Conservation (phyloP, 345 rosid genomes). For the Nasturtium officinale region DNA sequence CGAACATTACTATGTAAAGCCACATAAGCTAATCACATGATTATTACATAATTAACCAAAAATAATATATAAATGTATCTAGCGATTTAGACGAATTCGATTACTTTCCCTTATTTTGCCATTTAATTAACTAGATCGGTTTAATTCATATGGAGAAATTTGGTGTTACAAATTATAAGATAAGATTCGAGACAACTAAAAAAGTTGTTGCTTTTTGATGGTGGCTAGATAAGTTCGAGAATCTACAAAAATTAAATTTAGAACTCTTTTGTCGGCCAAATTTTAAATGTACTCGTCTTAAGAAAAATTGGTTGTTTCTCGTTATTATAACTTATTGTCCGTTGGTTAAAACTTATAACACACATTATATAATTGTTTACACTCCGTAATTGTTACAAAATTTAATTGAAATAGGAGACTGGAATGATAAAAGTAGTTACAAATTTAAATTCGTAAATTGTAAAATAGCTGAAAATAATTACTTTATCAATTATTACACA, state of each 20-base stretch:
- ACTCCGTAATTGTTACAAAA: no score
- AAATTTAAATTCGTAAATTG: no score
- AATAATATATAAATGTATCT: neutral
- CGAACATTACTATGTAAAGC: conserved; percentile 23
- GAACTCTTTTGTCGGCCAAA: conserved; percentile 9
- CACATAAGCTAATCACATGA: conserved; percentile 43
- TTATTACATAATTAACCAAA: conserved; percentile 21
- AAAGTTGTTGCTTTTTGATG: neutral
- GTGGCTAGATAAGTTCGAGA: neutral
- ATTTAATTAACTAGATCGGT: conserved; percentile 8
- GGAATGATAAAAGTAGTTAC: no score
- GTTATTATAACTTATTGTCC: no score
- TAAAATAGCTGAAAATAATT: no score
- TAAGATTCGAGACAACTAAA: conserved; percentile 10
- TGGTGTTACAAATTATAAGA: conserved; percentile 4
- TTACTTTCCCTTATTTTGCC: neutral
- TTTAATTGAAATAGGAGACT: no score
- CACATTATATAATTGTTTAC: no score
- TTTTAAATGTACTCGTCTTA: neutral
- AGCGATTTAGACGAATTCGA: conserved; percentile 22
- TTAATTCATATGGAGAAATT: conserved; percentile 1
- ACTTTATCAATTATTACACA: no score
- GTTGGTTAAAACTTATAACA: no score
- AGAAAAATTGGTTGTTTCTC: neutral
- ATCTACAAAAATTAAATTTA: neutral